Conservation (phyloP, 2,329 filamentous ascomycete species). For the Chaetothyriales sp. region DNA sequence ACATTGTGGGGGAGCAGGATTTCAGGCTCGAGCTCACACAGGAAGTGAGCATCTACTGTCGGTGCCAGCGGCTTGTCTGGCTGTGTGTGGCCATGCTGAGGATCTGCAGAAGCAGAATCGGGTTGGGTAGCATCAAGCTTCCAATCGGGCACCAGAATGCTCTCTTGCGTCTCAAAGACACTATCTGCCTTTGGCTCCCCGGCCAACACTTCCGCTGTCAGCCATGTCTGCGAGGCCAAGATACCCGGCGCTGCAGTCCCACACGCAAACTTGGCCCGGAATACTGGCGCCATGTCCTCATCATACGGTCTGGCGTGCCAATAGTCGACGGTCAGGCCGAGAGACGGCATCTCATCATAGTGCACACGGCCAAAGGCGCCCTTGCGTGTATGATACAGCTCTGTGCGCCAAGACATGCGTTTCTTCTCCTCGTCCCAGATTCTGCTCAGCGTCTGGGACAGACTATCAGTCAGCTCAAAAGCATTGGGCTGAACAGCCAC, state of each 20-base stretch:
- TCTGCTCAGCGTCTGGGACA: conserved; percentile 29
- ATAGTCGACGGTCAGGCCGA: conserved; percentile 31
- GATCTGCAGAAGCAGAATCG: conserved; percentile 1
- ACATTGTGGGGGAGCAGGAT: conserved; percentile 30
- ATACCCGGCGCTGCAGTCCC: conserved; percentile 33
- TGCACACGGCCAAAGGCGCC: conserved; percentile 29
- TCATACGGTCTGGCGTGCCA: conserved; percentile 20
- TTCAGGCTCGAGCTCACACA: conserved; percentile 29
- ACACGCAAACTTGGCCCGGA: conserved; percentile 30
- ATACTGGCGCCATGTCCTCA: conserved; percentile 19
- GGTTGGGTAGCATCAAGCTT: conserved; percentile 4
- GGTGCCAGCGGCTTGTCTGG: conserved; percentile 27
- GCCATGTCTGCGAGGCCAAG: conserved; percentile 32
- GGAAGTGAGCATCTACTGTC: conserved; percentile 31
- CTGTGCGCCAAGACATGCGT: conserved; percentile 20
- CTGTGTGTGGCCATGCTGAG: conserved; percentile 19
- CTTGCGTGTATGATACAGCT: conserved; percentile 28
- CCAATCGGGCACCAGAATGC: conserved; percentile 26
- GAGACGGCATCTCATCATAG: conserved; percentile 26
- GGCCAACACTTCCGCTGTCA: conserved; percentile 25
- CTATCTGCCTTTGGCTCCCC: conserved; percentile 17
- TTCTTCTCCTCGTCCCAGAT: conserved; percentile 31
- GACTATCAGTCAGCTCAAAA: conserved; percentile 32
- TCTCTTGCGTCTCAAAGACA: conserved; percentile 26
- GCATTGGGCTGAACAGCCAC: conserved; percentile 33